phyloP scores from a whole-genome alignment of 345 rosid species.

The Crucihimalaya himalaica region DNA sequence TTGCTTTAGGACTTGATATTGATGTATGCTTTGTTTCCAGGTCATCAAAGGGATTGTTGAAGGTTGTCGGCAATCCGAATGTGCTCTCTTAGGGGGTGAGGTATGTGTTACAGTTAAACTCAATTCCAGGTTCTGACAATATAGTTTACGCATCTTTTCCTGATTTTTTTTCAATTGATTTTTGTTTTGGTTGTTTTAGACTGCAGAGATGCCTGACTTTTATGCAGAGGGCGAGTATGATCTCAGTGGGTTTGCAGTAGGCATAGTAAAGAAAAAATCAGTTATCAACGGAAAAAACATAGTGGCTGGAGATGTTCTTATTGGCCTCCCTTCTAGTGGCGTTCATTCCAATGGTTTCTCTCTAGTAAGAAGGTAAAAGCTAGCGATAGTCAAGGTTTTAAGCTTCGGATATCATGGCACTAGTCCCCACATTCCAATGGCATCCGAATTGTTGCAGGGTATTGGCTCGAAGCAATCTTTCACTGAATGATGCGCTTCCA shows the following conservation, averaged over 20 bases:
- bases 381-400: background rate
- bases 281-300: conserved; percentile 84
- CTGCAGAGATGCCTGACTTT: conserved; percentile 97
- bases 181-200: conserved; percentile 46
- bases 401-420: background rate
- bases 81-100: conserved; percentile 95
- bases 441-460: conserved; percentile 51
- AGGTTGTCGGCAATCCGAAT: conserved; percentile 85
- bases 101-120: conserved; percentile 37
- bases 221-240: conserved; percentile 86
- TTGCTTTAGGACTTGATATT: background rate
- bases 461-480: conserved; percentile 62
- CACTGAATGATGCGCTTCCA: conserved; percentile 70
- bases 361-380: conserved; percentile 70
- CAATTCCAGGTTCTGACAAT: conserved; percentile 5
- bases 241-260: conserved; percentile 93
- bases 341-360: conserved; percentile 98
- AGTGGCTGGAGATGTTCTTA: conserved; percentile 72
- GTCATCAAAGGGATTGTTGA: conserved; percentile 93
- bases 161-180: background rate
- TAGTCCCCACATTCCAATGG: background rate
- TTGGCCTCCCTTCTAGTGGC: conserved; percentile 92
- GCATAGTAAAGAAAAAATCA: conserved; percentile 73
- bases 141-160: background rate
- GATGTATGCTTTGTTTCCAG: conserved; percentile 23